Conservation (phyloP, 208 protist species). For the Trypanosomatidae sp. region DNA sequence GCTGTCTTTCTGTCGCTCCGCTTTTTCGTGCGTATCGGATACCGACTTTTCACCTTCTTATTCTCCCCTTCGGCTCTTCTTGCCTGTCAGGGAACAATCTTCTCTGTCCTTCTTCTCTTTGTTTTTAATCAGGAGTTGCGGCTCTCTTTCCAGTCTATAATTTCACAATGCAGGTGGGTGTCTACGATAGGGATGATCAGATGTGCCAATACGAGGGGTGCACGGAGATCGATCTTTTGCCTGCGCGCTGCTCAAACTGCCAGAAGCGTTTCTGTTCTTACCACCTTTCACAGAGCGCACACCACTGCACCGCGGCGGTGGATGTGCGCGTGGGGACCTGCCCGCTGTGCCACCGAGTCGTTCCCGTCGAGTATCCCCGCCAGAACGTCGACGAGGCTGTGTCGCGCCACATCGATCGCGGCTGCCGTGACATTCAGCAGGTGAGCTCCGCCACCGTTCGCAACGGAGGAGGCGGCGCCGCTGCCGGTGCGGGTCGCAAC, state of each 20-base stretch:
- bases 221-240: constrained; percentile 68
- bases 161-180: constrained; percentile 86
- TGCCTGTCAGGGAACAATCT: too few relatives aligned
- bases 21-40: too few relatives aligned
- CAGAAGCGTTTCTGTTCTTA: constrained; percentile 70
- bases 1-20: too few relatives aligned
- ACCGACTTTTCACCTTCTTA: too few relatives aligned
- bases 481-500: too few relatives aligned
- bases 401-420: constrained; percentile 72
- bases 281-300: constrained; percentile 59
- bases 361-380: constrained; percentile 51
- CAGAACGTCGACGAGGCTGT: constrained; percentile 71
- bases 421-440: constrained; percentile 44
- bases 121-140: constrained; percentile 1
- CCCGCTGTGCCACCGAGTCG: constrained; percentile 50
- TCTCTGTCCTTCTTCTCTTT: not conserved
- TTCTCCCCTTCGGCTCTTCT: too few relatives aligned
- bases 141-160: too few relatives aligned
- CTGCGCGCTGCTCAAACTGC: constrained; percentile 70
- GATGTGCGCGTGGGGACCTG: constrained; percentile 44
- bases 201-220: constrained; percentile 71
- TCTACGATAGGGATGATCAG: constrained; percentile 71
- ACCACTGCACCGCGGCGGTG: constrained; percentile 49
- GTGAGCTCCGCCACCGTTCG: not conserved
- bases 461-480: not conserved